phyloP scores from a whole-genome alignment of 2,329 filamentous ascomycete species.

The Pestalotiopsis sp. region DNA sequence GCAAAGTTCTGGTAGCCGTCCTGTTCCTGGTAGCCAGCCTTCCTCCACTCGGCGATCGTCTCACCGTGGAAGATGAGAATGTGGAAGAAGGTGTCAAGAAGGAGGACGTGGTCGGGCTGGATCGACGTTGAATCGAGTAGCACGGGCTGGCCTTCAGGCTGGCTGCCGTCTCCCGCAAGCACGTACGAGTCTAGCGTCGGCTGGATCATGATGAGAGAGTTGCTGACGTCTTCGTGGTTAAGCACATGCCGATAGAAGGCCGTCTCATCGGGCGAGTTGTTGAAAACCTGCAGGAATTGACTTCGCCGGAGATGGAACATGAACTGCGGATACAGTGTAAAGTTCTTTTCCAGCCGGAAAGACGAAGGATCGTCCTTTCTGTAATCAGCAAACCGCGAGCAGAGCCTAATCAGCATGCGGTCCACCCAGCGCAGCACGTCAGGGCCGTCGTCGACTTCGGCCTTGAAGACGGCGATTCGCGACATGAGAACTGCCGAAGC shows the following conservation, averaged over 20 bases:
- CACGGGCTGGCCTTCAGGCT: slow-evolving; percentile 91
- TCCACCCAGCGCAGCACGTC: slow-evolving; percentile 98
- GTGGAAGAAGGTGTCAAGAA: slow-evolving; percentile 99
- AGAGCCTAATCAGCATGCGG: slow-evolving; percentile 95
- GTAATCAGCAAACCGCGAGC: slow-evolving; percentile 96
- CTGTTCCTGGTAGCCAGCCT: slow-evolving; percentile 96
- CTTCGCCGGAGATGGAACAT: slow-evolving; percentile 99
- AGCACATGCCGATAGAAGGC: slow-evolving; percentile 98
- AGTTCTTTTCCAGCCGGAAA: slow-evolving; percentile 97
- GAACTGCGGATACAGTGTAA: slow-evolving; percentile 97
- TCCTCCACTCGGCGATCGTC: slow-evolving; percentile 96
- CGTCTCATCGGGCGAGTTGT: slow-evolving; percentile 98
- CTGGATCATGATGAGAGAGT: slow-evolving; percentile 98
- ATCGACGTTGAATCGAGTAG: slow-evolving; percentile 95
- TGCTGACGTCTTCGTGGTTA: slow-evolving; percentile 95
- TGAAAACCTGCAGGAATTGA: slow-evolving; percentile 98
- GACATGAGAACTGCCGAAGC: slow-evolving; percentile 98
- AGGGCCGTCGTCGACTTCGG: slow-evolving; percentile 97
- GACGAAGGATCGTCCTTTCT: slow-evolving; percentile 97
- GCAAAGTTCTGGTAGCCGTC: slow-evolving; percentile 98
- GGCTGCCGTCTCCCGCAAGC: slow-evolving; percentile 90
- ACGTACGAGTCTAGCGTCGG: slow-evolving; percentile 97
- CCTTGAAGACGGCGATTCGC: slow-evolving; percentile 98
- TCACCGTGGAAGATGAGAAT: slow-evolving; percentile 99
- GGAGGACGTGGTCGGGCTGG: slow-evolving; percentile 87